Evolutionary conservation across 345 rosid genomes (phyloP).

Genomic region (Moringa oleifera): DNA sequence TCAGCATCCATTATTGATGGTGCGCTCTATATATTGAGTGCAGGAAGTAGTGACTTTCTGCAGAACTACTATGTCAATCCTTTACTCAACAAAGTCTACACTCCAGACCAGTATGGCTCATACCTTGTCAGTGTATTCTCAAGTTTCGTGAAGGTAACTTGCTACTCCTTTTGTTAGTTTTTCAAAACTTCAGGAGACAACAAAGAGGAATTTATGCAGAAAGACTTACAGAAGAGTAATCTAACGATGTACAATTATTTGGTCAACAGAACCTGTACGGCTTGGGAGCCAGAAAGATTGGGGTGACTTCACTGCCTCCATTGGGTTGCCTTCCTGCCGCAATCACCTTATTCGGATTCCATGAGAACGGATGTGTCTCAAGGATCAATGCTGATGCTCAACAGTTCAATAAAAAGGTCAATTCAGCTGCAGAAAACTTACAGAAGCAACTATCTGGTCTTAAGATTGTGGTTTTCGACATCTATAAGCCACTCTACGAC

Average conservation of each 20-base stretch:
- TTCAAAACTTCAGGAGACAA: neutral
- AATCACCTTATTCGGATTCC: conserved; percentile 62
- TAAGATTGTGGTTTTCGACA: conserved; percentile 77
- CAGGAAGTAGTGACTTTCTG: conserved; percentile 86
- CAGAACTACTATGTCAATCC: conserved; percentile 89
- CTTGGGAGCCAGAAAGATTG: conserved; percentile 75
- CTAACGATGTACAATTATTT: too few relatives aligned
- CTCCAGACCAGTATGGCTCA: conserved; percentile 68
- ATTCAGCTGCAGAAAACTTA: conserved; percentile 47
- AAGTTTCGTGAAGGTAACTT: conserved; percentile 54
- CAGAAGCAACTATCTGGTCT: conserved; percentile 66
- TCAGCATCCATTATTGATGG: conserved; percentile 56
- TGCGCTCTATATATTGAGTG: conserved; percentile 60
- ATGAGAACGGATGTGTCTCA: conserved; percentile 56
- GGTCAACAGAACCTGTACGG: conserved; percentile 46
- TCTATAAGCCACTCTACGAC: conserved; percentile 61
- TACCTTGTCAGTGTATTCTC: conserved; percentile 45
- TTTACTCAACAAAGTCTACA: conserved; percentile 40
- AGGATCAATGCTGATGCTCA: conserved; percentile 68
- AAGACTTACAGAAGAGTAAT: too few relatives aligned
- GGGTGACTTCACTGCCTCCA: conserved; percentile 91
- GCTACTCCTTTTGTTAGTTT: neutral
- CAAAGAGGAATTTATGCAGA: too few relatives aligned
- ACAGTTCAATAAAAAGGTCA: conserved; percentile 69
- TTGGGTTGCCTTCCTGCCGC: conserved; percentile 86